Conservation (phyloP, 1,284 basidiomycete genomes). For the Cutaneotrichosporon sp. region DNA sequence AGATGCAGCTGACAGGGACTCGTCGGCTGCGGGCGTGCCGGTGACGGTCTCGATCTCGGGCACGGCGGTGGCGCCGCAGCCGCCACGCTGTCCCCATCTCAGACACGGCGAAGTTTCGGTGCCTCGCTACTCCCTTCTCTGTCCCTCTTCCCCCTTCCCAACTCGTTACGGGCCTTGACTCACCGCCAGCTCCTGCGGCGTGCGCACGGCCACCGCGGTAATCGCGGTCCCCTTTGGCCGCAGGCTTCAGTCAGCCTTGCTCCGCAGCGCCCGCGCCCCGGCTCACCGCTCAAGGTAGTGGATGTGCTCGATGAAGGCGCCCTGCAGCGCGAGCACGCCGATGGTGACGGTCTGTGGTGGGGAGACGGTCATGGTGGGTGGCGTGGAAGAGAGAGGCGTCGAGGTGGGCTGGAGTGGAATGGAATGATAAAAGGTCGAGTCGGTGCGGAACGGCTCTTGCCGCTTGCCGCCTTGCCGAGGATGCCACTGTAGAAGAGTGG, state of each 20-base stretch:
- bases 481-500: too few species aligned
- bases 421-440: conserved; percentile 1
- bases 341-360: conserved; percentile 14
- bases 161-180: conserved; percentile 10
- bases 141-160: too few species aligned
- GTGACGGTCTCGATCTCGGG: too few species aligned
- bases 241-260: conserved; percentile 23
- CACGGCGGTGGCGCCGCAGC: too few species aligned
- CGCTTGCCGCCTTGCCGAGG: background rate
- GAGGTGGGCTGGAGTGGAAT: background rate
- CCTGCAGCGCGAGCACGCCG: conserved; percentile 70
- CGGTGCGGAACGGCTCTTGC: background rate
- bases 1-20: too few species aligned
- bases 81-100: too few species aligned
- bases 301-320: conserved; percentile 86
- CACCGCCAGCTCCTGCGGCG: conserved; percentile 67
- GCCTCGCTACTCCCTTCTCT: too few species aligned
- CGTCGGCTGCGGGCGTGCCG: too few species aligned
- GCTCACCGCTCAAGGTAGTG: conserved; percentile 47
- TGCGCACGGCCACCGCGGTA: conserved; percentile 64
- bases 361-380: background rate
- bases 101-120: too few species aligned
- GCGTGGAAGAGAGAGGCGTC: background rate
- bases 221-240: conserved; percentile 31
- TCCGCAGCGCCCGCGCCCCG: background rate